Conservation (phyloP, 352 stramenopile genomes). For the Globisporangium ultimum region DNA sequence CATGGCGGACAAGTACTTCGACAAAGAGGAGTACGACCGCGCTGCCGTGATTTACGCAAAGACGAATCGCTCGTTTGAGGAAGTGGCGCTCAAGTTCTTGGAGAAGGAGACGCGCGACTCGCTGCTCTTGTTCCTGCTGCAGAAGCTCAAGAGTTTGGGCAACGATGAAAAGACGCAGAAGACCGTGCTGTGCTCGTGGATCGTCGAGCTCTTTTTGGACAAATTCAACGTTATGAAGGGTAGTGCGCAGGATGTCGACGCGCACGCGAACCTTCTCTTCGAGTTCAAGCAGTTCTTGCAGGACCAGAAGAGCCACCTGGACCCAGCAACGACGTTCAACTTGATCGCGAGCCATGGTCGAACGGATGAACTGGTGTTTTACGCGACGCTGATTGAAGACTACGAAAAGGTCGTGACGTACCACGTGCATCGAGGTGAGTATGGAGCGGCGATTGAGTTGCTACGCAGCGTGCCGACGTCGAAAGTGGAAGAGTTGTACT, state of each 20-base stretch:
- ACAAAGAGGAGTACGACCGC: slow-evolving; percentile 78
- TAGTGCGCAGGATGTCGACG: slow-evolving; percentile 80
- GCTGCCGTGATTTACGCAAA: slow-evolving; percentile 89
- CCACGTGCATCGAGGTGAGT: slow-evolving; percentile 89
- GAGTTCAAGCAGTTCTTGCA: slow-evolving; percentile 93
- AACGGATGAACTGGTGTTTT: slow-evolving; percentile 91
- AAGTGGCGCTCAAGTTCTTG: slow-evolving; percentile 90
- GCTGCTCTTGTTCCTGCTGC: slow-evolving; percentile 84
- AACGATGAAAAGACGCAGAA: slow-evolving; percentile 89
- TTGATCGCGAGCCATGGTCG: slow-evolving; percentile 91
- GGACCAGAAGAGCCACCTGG: slow-evolving; percentile 83
- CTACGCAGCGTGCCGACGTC: slow-evolving; percentile 85
- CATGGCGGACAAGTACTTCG: slow-evolving; percentile 90
- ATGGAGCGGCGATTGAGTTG: slow-evolving; percentile 86
- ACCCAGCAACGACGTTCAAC: slow-evolving; percentile 90
- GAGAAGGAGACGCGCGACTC: slow-evolving; percentile 82
- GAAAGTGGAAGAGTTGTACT: slow-evolving; percentile 92
- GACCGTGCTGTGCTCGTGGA: slow-evolving; percentile 91
- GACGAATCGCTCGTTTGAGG: slow-evolving; percentile 88
- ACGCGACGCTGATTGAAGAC: slow-evolving; percentile 91
- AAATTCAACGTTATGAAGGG: slow-evolving; percentile 88
- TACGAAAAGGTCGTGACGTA: slow-evolving; percentile 93
- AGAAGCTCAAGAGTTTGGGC: slow-evolving; percentile 84
- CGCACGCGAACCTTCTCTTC: slow-evolving; percentile 81
- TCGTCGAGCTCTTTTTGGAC: slow-evolving; percentile 91